Conservation (phyloP, 306 rosid species). For the Prosopis cineraria region DNA sequence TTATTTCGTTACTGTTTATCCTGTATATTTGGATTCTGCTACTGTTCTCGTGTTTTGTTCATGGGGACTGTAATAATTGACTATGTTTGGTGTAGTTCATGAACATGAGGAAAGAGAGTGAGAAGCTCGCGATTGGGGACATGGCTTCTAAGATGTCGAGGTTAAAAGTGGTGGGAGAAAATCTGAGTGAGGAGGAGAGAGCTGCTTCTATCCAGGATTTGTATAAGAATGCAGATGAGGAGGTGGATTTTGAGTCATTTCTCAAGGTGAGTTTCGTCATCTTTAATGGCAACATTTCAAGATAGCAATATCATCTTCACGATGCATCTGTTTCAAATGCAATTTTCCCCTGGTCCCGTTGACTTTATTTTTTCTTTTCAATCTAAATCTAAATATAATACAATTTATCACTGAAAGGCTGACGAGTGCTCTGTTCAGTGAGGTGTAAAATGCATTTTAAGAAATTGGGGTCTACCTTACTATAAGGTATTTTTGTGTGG, state of each 20-base stretch:
- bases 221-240: constrained; percentile 68
- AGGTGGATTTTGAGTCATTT: constrained; percentile 88
- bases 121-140: constrained; percentile 68
- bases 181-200: constrained; percentile 86
- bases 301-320: constrained; percentile 17
- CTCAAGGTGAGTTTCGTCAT: constrained; percentile 61
- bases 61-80: constrained; percentile 31
- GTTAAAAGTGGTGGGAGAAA: constrained; percentile 84
- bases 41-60: constrained; percentile 13
- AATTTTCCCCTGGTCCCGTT: neutral
- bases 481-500: no score
- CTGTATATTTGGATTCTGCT: constrained; percentile 14
- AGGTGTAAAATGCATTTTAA: neutral
- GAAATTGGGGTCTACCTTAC: constrained; percentile 1
- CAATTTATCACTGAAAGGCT: constrained; percentile 1
- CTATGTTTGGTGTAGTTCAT: constrained; percentile 52
- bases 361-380: neutral
- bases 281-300: constrained; percentile 28
- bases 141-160: constrained; percentile 88
- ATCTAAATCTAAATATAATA: constrained; percentile 27
- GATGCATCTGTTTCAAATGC: neutral
- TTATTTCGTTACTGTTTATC: neutral
- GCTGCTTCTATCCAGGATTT: constrained; percentile 72
- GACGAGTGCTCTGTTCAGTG: neutral
- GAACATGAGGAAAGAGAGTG: constrained; percentile 90